A percentile compares a stretch with the other conserved stretches of the same genome.
Evolutionary conservation across 805 yeast species (phyloP).

Genomic region (Ogataea polymorpha): DNA sequence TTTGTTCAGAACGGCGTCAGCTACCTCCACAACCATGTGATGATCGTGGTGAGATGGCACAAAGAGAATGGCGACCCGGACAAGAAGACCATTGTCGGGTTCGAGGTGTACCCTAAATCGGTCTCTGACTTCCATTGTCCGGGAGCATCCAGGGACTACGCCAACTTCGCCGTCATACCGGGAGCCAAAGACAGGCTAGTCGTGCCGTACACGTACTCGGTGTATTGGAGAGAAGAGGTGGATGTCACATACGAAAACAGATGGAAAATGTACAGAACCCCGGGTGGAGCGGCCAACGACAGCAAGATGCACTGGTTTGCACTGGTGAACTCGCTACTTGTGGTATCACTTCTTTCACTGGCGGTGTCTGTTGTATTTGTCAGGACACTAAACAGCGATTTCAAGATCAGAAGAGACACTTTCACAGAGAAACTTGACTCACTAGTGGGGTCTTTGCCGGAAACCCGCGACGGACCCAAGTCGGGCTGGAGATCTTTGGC

Average conservation of each 20-base stretch:
- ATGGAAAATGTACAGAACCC: slow-evolving; percentile 59
- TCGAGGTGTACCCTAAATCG: slow-evolving; percentile 85
- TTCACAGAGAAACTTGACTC: slow-evolving; percentile 16
- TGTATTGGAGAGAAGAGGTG: slow-evolving; percentile 82
- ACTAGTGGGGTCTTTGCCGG: slow-evolving; percentile 9
- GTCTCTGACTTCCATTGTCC: slow-evolving; percentile 70
- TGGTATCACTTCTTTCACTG: slow-evolving; percentile 58
- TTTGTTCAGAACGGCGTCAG: slow-evolving; percentile 57
- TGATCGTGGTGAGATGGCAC: slow-evolving; percentile 75
- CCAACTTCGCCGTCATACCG: slow-evolving; percentile 52
- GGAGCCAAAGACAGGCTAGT: slow-evolving; percentile 37
- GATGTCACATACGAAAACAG: slow-evolving; percentile 62
- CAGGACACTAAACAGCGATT: slow-evolving; percentile 51
- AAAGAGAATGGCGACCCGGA: slow-evolving; percentile 37
- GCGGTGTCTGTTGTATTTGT: slow-evolving; percentile 64
- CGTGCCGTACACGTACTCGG: slow-evolving; percentile 80
- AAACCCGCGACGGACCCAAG: slow-evolving; percentile 1
- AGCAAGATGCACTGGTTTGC: slow-evolving; percentile 75
- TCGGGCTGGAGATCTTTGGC: slow-evolving; percentile 53
- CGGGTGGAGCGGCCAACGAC: slow-evolving; percentile 44
- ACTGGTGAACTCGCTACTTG: slow-evolving; percentile 64
- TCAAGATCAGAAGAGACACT: slow-evolving; percentile 24
- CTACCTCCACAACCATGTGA: slow-evolving; percentile 74
- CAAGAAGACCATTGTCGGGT: slow-evolving; percentile 70
- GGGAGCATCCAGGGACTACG: slow-evolving; percentile 60